These are phyloP conservation scores for Russula griseocarnosa DNA, from an alignment of 768 basidiomycete species.

Conservation along the genomic window DNA sequence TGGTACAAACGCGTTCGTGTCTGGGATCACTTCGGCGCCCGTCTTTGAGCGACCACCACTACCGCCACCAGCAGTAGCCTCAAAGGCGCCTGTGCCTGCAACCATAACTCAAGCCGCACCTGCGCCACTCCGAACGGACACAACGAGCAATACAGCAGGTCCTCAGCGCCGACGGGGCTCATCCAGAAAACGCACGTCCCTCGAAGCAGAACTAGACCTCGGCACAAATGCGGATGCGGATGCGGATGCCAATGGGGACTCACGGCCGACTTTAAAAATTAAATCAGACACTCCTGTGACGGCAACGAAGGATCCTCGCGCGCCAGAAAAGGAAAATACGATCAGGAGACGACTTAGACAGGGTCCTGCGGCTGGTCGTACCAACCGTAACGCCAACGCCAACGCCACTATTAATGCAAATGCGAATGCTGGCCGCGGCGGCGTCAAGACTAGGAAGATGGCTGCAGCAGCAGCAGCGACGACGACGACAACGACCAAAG, in stretches of 20 bases:
- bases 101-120: not conserved
- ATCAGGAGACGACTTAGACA: conserved; percentile 23
- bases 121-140: conserved; percentile 18
- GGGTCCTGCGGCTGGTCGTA: conserved; percentile 10
- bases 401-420: not conserved
- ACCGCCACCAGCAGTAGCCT: not conserved
- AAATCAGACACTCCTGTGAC: not conserved
- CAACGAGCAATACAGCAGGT: conserved; percentile 31
- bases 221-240: conserved; percentile 4
- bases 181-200: conserved; percentile 20
- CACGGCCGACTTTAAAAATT: not conserved
- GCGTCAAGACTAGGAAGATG: conserved; percentile 7
- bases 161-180: conserved; percentile 20
- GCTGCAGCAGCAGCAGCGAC: not conserved
- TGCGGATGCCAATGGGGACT: not conserved
- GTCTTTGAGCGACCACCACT: conserved; percentile 14
- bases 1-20: not conserved
- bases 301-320: conserved; percentile 14
- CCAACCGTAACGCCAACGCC: not conserved
- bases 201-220: conserved; percentile 20
- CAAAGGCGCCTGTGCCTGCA: not conserved
- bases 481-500: not conserved
- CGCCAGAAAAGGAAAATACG: conserved; percentile 28
- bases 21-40: not conserved
- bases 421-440: no score